phyloP scores from a whole-genome alignment of 192 early-diverging fungal genomes.

The Backusella psychrophila region DNA sequence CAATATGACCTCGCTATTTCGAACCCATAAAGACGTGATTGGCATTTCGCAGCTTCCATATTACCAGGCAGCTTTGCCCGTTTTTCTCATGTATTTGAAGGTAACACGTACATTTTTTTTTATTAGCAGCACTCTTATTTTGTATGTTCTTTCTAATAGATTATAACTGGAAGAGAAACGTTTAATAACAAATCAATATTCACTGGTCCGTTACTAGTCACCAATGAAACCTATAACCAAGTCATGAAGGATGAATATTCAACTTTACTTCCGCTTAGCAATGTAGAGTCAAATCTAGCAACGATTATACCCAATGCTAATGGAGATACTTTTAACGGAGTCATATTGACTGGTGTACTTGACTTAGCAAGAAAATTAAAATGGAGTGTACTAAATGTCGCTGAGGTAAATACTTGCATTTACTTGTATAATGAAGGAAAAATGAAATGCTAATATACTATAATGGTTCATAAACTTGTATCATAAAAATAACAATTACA shows the following conservation, averaged over 20 bases:
- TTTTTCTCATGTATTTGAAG: slow-evolving; percentile 22
- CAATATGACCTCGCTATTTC: slow-evolving; percentile 11
- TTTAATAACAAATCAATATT: slow-evolving; percentile 9
- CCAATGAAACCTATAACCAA: not conserved
- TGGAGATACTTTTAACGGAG: slow-evolving; percentile 14
- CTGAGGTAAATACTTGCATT: not conserved
- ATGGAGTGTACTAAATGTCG: slow-evolving; percentile 10
- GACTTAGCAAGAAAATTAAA: slow-evolving; percentile 11
- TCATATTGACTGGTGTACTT: slow-evolving; percentile 4
- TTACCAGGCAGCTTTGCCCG: slow-evolving; percentile 20
- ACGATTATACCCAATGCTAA: slow-evolving; percentile 2
- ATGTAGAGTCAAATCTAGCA: not conserved
- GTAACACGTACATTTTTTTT: not conserved
- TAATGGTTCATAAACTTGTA: not conserved
- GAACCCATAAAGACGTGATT: not conserved
- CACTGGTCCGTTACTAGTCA: slow-evolving; percentile 20
- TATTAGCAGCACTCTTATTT: not conserved
- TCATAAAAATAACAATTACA: not conserved
- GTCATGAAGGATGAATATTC: not conserved
- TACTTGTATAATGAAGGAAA: not conserved
- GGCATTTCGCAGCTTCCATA: slow-evolving; percentile 24
- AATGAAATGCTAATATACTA: not conserved
- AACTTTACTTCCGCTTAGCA: not conserved
- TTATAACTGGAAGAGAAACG: slow-evolving; percentile 5
- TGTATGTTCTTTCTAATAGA: not conserved